Conservation (phyloP, 2,329 filamentous ascomycete species). For the Rutstroemia sp. region DNA sequence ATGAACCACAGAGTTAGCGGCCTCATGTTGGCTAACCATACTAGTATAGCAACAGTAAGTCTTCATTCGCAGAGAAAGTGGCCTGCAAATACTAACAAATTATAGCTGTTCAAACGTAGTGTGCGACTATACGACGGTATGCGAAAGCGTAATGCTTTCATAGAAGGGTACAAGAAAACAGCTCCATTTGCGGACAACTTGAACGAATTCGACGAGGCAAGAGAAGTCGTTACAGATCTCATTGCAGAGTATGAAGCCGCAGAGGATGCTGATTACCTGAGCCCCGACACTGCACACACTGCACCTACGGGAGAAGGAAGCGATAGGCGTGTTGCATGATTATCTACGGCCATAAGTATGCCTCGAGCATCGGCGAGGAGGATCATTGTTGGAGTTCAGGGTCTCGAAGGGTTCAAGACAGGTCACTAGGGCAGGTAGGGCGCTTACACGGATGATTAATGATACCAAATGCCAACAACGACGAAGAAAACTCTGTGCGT, state of each 20-base stretch:
- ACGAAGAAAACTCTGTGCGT: slow-evolving; percentile 1
- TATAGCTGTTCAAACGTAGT: slow-evolving; percentile 82
- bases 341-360: not conserved
- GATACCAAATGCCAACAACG: slow-evolving; percentile 22
- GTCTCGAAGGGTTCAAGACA: slow-evolving; percentile 1
- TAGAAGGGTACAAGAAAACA: slow-evolving; percentile 94
- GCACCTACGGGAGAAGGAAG: slow-evolving; percentile 23
- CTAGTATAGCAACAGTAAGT: slow-evolving; percentile 80
- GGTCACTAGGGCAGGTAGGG: slow-evolving; percentile 5
- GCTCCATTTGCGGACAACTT: slow-evolving; percentile 87
- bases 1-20: slow-evolving; percentile 93
- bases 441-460: slow-evolving; percentile 23
- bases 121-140: slow-evolving; percentile 88
- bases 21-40: slow-evolving; percentile 97
- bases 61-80: not conserved
- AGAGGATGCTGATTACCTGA: slow-evolving; percentile 83
- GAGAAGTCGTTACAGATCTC: slow-evolving; percentile 83
- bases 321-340: slow-evolving; percentile 24
- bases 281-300: slow-evolving; percentile 39
- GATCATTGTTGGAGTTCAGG: slow-evolving; percentile 1
- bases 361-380: not conserved
- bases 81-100: slow-evolving; percentile 6
- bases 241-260: slow-evolving; percentile 95
- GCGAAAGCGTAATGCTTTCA: slow-evolving; percentile 92
- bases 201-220: slow-evolving; percentile 89